Conservation (phyloP, 2,329 filamentous ascomycete species). For the Stachybotrys chartarum region DNA sequence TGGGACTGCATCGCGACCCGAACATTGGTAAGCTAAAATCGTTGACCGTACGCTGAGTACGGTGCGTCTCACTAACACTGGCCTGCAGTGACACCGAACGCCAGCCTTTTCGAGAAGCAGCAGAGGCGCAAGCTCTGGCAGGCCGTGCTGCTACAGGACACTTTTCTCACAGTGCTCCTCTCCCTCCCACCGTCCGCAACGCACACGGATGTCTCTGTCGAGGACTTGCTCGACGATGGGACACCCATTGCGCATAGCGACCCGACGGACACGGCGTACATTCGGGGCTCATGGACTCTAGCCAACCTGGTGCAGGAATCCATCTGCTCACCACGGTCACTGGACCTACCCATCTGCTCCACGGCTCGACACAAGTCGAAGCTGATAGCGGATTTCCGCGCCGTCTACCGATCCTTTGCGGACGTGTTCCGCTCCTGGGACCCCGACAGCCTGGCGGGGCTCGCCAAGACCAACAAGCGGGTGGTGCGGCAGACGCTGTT, state of each 20-base stretch:
- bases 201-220: constrained; percentile 71
- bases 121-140: constrained; percentile 76
- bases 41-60: neutral
- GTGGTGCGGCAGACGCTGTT: constrained; percentile 70
- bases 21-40: constrained; percentile 48
- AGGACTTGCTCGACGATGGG: constrained; percentile 61
- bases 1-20: constrained; percentile 74
- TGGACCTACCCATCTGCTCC: constrained; percentile 64
- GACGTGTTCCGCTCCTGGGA: constrained; percentile 64
- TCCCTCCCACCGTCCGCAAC: constrained; percentile 72
- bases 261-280: constrained; percentile 62
- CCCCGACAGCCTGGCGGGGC: constrained; percentile 47
- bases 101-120: constrained; percentile 66
- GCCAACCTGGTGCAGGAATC: constrained; percentile 73
- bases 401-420: constrained; percentile 67
- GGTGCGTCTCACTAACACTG: constrained; percentile 11
- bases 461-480: constrained; percentile 54
- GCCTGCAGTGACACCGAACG: constrained; percentile 50
- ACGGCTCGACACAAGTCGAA: constrained; percentile 63
- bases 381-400: constrained; percentile 61
- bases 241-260: constrained; percentile 50
- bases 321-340: constrained; percentile 66
- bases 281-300: constrained; percentile 70
- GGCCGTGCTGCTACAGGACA: constrained; percentile 73
- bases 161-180: constrained; percentile 70